These are phyloP conservation scores for Blastobotrys buckinghamii DNA, from an alignment of 1,139 yeast species.

Conservation along the genomic window DNA sequence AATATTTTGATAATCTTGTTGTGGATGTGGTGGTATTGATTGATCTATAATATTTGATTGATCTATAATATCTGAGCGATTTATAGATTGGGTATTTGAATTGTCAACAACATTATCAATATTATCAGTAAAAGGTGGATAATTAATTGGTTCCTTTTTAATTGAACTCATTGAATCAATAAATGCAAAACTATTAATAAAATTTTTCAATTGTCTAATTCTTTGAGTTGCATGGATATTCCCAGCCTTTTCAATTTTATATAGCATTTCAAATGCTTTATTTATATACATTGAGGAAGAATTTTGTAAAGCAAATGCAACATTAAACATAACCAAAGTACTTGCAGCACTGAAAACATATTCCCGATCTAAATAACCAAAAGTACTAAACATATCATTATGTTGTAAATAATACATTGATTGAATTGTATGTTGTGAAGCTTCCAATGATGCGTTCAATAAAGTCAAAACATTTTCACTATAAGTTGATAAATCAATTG, in stretches of 20 bases:
- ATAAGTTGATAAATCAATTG: slow-evolving; percentile 61
- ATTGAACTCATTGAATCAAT: slow-evolving; percentile 7
- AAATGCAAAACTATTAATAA: slow-evolving; percentile 18
- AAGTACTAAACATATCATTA: slow-evolving; percentile 72
- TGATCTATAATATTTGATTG: no score
- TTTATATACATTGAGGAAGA: slow-evolving; percentile 8
- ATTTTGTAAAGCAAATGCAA: slow-evolving; percentile 10
- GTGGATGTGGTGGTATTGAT: not conserved
- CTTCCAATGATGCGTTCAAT: slow-evolving; percentile 76
- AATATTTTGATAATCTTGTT: not conserved
- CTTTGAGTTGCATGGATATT: slow-evolving; percentile 11
- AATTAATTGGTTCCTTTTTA: not conserved
- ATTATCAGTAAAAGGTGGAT: no score
- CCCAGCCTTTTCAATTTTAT: slow-evolving; percentile 3
- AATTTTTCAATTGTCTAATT: slow-evolving; percentile 16
- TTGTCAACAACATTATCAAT: no score
- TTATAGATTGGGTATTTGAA: no score
- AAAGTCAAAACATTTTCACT: slow-evolving; percentile 64
- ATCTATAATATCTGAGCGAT: no score
- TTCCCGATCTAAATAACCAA: slow-evolving; percentile 88
- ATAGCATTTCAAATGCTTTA: slow-evolving; percentile 11
- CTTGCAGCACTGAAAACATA: slow-evolving; percentile 77
- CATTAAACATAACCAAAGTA: slow-evolving; percentile 41
- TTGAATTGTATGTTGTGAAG: slow-evolving; percentile 72
- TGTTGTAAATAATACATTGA: slow-evolving; percentile 68